Evolutionary conservation across 805 yeast species (phyloP), one percentile per base, ranked within the genome.

Genomic region (Jamesozyma lodderae): DNA sequence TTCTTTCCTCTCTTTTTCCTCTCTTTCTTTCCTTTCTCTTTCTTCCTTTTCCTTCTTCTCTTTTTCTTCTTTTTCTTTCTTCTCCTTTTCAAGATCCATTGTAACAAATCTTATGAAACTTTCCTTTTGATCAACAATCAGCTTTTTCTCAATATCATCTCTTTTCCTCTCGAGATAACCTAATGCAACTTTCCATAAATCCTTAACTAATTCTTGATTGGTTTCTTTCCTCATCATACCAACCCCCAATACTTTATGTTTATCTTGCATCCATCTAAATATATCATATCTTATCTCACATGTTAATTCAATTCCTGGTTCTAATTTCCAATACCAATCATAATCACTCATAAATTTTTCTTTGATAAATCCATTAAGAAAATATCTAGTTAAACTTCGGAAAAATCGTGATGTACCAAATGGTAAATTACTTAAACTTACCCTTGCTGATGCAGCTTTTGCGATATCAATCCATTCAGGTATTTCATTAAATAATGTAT

Each of bases 311-410:
- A 81, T 75, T 47, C 75, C 81, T 6, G 95, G 94, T 62, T 85
- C 95, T 30, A 85, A 85, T 58, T 94, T 75, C 95, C 94, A 85
- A 68, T 81, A 81, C 70, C 79, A 85, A 53, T 79, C 81, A 70
- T 77, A 84, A 22, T 74, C 72, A 43, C 64, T 60, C 62, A 84
- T 53, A 35, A 76, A 62, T 33, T 70, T 72, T 53, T 81, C 82
- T 54, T 78, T 68, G 68, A 73, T 80, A 64, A 83, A 81, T 57
- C 78, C 79, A 0, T 92, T 94, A 13, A 83, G 72, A 57, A 80
- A 84, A 60, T 73, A 85, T 45, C 94, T 70, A 60, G 90, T 83
- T 90, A 81, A 81, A 63, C 79, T 86, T 52, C 94, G 73, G 64
- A 81, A 83, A 16, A 83, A 67, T 41, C 69, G 74, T n/a, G 79